Base-by-base conservation (phyloP, 345 rosid genomes). In the Hirschfeldia incana region DNA sequence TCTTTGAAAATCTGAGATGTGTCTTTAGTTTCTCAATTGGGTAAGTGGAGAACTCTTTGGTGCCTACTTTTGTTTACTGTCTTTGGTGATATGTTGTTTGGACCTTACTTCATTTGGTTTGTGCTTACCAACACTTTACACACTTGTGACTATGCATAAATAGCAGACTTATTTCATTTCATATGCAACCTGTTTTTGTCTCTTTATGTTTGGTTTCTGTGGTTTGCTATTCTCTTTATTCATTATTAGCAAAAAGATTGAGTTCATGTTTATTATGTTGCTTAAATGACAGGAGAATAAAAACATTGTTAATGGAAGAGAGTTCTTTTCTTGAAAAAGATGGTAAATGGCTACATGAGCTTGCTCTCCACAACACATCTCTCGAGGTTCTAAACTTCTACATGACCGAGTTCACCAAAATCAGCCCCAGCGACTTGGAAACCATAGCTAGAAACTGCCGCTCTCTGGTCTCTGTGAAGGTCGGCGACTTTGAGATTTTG, bases 321-420 rank as follows among this genome's bases (percentile, higher is more conserved):
- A 91, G 97, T 77, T 39, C 83, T 62, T 88, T 92, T 75, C 0
- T 3, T 39, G 95, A 92, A 84, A 88, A 62, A 5, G 99, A 93
- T 76, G 97, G 97, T 42, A 69, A 78, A 0, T 96, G 99, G 99
- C 91, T 96, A 65, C 95, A 92, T 49, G 94, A 92, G 85, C 91
- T 96, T 79, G 97, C 99, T 9, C 0, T 67, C 51, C 82, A 88
- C 82, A 96, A 92, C 84, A 76, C 80, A 0, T 91, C 85, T 73
- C 97, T 96, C 4, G 97, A 96, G 85, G 84, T 84, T 27, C 81
- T 96, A 69, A 96, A 96, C 78, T 93, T 93, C 76, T 93, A 96
- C 84, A 85, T 87, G 94, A 93, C 94, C 0, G 91, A 93, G 65
- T 89, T 96, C 63, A 61, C 6, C 75, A 65, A 55, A 72, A 78